Conservation (phyloP, 768 basidiomycete genomes). For the Kwoniella europaea region DNA sequence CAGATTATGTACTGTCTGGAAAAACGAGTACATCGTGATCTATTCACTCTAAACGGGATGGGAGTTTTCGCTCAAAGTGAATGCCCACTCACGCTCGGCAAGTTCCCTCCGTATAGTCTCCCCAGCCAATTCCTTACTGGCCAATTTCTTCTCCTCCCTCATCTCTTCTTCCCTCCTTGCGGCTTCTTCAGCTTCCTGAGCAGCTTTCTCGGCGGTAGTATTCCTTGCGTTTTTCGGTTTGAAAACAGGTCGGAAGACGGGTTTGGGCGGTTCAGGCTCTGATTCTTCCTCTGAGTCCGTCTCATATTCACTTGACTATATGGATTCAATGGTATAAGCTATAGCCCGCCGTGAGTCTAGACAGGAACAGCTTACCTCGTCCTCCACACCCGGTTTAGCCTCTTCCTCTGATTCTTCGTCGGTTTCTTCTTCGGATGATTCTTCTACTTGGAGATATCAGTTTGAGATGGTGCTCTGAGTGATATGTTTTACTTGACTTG, state of each 20-base stretch:
- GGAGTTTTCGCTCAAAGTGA: neutral
- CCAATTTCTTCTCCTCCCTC: slow-evolving; percentile 79
- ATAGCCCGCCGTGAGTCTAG: too few relatives aligned
- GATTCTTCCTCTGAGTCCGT: slow-evolving; percentile 73
- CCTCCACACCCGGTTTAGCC: slow-evolving; percentile 33
- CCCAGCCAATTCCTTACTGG: slow-evolving; percentile 89
- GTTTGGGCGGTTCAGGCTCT: slow-evolving; percentile 63
- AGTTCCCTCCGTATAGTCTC: slow-evolving; percentile 91
- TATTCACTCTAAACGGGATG: neutral
- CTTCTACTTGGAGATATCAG: slow-evolving; percentile 17
- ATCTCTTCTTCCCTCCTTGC: slow-evolving; percentile 72
- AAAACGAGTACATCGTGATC: neutral
- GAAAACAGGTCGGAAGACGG: slow-evolving; percentile 88
- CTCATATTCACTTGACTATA: slow-evolving; percentile 78
- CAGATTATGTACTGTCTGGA: neutral
- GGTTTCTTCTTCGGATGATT: slow-evolving; percentile 48
- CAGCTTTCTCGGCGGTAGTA: slow-evolving; percentile 59
- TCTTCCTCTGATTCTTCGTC: slow-evolving; percentile 48
- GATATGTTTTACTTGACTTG: too few relatives aligned
- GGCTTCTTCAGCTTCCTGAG: slow-evolving; percentile 76
- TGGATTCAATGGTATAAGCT: too few relatives aligned
- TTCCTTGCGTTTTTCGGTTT: slow-evolving; percentile 71
- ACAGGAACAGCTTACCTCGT: slow-evolving; percentile 43
- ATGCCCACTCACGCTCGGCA: slow-evolving; percentile 71
- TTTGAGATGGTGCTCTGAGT: too few relatives aligned